Evolutionary conservation across 179 eudicot species (phyloP).

Genomic region (Carnegiea gigantea): DNA sequence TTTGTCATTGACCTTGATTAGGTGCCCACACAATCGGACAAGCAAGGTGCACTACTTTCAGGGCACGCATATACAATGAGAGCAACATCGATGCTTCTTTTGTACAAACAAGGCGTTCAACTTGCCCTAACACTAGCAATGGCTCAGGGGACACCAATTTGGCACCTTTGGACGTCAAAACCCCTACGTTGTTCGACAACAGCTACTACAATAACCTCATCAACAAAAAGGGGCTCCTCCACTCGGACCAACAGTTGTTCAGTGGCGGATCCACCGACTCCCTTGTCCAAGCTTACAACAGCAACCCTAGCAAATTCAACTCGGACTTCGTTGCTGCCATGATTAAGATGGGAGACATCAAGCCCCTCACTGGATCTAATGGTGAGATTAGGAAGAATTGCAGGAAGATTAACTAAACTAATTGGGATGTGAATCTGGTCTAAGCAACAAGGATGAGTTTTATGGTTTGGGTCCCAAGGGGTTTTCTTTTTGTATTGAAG

Average conservation of each 20-base stretch:
- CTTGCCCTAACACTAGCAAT: slow-evolving; percentile 45
- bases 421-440: neutral
- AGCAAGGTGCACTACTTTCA: slow-evolving; percentile 64
- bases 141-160: slow-evolving; percentile 61
- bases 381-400: slow-evolving; percentile 65
- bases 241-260: slow-evolving; percentile 63
- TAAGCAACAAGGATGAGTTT: neutral
- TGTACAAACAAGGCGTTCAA: slow-evolving; percentile 36
- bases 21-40: slow-evolving; percentile 81
- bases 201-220: slow-evolving; percentile 45
- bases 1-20: neutral
- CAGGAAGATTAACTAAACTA: slow-evolving; percentile 45
- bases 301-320: slow-evolving; percentile 25
- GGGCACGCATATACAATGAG: slow-evolving; percentile 66
- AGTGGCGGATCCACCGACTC: slow-evolving; percentile 53
- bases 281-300: slow-evolving; percentile 42
- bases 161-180: slow-evolving; percentile 53
- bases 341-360: slow-evolving; percentile 69
- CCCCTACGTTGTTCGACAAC: slow-evolving; percentile 49
- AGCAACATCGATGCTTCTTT: slow-evolving; percentile 52
- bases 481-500: neutral
- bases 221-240: slow-evolving; percentile 53
- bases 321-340: slow-evolving; percentile 49
- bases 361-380: slow-evolving; percentile 53
- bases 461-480: neutral